A percentile compares a stretch with the other conserved stretches of the same genome.
phyloP scores from a whole-genome alignment of 192 early-diverging fungal genomes.

The Anaeromyces robustus region DNA sequence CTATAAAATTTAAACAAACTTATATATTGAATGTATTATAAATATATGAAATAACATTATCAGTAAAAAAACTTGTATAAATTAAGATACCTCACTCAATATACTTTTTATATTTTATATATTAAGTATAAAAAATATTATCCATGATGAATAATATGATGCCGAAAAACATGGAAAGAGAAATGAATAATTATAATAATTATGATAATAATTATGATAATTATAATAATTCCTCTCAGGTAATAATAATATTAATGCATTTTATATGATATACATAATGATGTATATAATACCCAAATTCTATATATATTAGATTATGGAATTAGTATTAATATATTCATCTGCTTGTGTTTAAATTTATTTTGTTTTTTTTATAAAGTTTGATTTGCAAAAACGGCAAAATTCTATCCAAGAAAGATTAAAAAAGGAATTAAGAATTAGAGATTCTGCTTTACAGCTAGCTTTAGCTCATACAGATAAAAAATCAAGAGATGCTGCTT shows the following conservation, averaged over 20 bases:
- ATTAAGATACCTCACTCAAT: too few species aligned
- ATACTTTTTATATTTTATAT: too few species aligned
- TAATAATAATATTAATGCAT: background rate
- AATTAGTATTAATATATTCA: too few species aligned
- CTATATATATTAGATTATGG: too few species aligned
- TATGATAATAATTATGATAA: background rate
- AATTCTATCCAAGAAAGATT: background rate
- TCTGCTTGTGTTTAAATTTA: too few species aligned
- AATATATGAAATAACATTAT: too few species aligned
- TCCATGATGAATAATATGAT: background rate
- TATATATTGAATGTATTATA: too few species aligned
- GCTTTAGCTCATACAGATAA: background rate
- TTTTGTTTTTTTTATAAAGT: background rate
- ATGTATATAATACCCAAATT: too few species aligned
- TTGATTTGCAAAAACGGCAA: background rate
- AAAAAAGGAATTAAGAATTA: background rate
- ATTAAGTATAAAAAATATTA: too few species aligned
- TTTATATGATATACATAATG: too few species aligned
- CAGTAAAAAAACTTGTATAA: too few species aligned
- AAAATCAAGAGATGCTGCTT: background rate
- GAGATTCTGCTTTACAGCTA: background rate
- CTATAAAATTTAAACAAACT: too few species aligned
- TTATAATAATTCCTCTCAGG: background rate
- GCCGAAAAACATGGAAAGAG: background rate
- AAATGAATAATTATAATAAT: background rate